Conservation (phyloP, 306 rosid genomes). For the Castanea sativa region DNA sequence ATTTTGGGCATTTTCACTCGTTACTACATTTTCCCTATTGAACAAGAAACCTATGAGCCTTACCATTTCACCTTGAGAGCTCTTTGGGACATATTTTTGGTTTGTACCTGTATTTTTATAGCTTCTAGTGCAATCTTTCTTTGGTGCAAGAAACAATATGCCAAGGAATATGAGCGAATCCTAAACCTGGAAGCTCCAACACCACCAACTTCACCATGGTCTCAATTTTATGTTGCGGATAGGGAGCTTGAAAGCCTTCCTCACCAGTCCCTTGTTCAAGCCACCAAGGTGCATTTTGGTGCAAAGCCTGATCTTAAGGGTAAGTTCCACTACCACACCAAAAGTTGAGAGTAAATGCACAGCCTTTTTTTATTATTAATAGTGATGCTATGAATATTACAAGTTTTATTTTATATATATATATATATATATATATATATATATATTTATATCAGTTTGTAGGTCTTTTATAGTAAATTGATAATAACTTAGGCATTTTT, state of each 20-base stretch:
- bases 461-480: too few species aligned
- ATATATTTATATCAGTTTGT: too few species aligned
- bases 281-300: slow-evolving; percentile 39
- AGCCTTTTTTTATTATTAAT: too few species aligned
- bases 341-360: neutral
- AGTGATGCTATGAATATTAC: too few species aligned
- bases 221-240: slow-evolving; percentile 20
- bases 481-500: too few species aligned
- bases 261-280: slow-evolving; percentile 28
- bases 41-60: slow-evolving; percentile 4
- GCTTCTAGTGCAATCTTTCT: slow-evolving; percentile 31
- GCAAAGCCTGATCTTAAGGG: slow-evolving; percentile 43
- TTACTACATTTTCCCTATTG: slow-evolving; percentile 40
- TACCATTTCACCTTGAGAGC: slow-evolving; percentile 35
- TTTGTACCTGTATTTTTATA: slow-evolving; percentile 31
- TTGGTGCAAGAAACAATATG: slow-evolving; percentile 34
- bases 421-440: too few species aligned
- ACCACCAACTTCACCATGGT: slow-evolving; percentile 21
- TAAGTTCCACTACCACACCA: slow-evolving; percentile 8
- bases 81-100: slow-evolving; percentile 48
- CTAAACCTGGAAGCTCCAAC: slow-evolving; percentile 16
- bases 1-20: slow-evolving; percentile 36
- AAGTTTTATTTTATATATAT: too few species aligned
- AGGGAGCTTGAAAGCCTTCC: slow-evolving; percentile 45
- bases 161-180: slow-evolving; percentile 16